Evolutionary conservation across 2,329 filamentous ascomycete species (phyloP).

Genomic region (Calonectria pseudoreteaudii): DNA sequence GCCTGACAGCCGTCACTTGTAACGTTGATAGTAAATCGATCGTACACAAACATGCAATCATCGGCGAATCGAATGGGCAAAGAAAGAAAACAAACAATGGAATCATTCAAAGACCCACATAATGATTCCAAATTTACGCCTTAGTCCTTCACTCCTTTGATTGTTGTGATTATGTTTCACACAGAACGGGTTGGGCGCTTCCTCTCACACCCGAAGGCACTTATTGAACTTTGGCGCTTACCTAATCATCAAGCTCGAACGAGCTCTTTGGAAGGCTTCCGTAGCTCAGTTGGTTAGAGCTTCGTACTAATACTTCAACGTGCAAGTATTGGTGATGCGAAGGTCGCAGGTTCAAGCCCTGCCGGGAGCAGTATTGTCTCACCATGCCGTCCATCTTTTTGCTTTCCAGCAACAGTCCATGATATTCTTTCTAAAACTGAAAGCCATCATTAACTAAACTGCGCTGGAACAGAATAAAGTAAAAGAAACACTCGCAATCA

Average conservation of each 20-base stretch:
- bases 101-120: not conserved
- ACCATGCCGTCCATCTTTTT: slow-evolving; percentile 16
- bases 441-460: no score
- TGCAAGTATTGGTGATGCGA: slow-evolving; percentile 20
- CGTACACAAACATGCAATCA: not conserved
- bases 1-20: not conserved
- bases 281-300: slow-evolving; percentile 30
- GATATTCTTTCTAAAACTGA: not conserved
- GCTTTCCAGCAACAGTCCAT: not conserved
- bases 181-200: not conserved
- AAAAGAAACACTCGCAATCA: not conserved
- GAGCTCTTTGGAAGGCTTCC: slow-evolving; percentile 21
- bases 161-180: not conserved
- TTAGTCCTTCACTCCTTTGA: not conserved
- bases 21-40: not conserved
- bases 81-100: not conserved
- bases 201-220: not conserved
- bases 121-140: not conserved
- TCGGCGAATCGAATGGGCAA: not conserved
- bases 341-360: slow-evolving; percentile 30
- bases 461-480: not conserved
- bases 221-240: not conserved
- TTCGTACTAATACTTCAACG: slow-evolving; percentile 25
- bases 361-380: slow-evolving; percentile 22
- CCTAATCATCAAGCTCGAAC: slow-evolving; percentile 7